These are phyloP conservation scores for Spizellomyces sp. DNA, from an alignment of 192 early-diverging fungal genomes.

Conservation along the genomic window DNA sequence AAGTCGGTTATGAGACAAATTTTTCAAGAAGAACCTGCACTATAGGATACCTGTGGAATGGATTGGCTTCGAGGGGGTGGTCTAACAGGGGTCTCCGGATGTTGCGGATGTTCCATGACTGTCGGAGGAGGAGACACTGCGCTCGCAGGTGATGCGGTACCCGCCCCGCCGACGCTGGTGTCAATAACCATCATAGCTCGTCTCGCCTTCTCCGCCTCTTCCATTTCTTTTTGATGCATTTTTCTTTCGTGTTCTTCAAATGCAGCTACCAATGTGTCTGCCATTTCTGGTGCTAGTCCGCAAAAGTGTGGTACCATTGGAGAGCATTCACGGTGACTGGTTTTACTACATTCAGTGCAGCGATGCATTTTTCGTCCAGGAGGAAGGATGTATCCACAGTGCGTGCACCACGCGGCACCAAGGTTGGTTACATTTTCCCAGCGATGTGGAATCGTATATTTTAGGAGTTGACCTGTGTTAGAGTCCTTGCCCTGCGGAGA, in stretches of 20 bases:
- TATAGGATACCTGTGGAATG: too few species aligned
- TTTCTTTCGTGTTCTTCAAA: conserved; percentile 48
- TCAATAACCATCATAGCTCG: neutral
- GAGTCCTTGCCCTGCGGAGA: conserved; percentile 61
- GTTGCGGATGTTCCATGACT: too few species aligned
- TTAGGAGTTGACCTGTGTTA: conserved; percentile 66
- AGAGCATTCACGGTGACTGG: conserved; percentile 43
- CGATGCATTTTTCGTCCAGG: conserved; percentile 41
- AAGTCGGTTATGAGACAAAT: too few species aligned
- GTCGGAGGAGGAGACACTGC: too few species aligned
- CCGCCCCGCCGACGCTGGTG: too few species aligned
- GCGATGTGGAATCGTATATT: conserved; percentile 95
- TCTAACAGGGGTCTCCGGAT: too few species aligned
- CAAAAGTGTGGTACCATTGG: conserved; percentile 51
- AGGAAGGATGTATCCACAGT: conserved; percentile 81
- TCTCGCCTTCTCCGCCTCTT: conserved; percentile 42
- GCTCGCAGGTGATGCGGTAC: too few species aligned
- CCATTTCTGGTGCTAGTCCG: conserved; percentile 44
- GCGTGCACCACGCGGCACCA: conserved; percentile 90
- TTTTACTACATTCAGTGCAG: conserved; percentile 47
- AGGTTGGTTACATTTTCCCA: conserved; percentile 83
- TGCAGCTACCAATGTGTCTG: conserved; percentile 44
- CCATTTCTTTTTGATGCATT: conserved; percentile 42
- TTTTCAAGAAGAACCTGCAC: too few species aligned
- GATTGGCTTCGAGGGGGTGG: too few species aligned